Evolutionary conservation across 306 rosid genomes (phyloP).

Genomic region (Sesbania bispinosa): DNA sequence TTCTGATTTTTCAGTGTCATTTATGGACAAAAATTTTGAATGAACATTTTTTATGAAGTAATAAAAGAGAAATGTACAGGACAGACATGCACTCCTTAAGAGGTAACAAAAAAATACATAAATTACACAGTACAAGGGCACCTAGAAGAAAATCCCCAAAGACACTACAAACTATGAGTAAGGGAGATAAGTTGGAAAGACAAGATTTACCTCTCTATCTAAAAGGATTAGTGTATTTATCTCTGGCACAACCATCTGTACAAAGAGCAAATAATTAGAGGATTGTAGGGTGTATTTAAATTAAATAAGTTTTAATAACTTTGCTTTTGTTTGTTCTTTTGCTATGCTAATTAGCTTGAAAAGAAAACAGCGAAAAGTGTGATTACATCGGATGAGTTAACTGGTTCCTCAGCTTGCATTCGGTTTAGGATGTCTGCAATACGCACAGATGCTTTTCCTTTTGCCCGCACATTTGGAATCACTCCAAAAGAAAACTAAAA

Average conservation of each 20-base stretch:
- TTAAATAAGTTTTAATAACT: not conserved
- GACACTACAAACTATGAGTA: constrained; percentile 15
- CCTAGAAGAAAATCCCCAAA: constrained; percentile 13
- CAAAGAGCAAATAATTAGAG: constrained; percentile 25
- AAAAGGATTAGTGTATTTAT: constrained; percentile 84
- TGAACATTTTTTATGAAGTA: constrained; percentile 1
- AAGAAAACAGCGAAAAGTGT: constrained; percentile 18
- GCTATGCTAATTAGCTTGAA: constrained; percentile 4
- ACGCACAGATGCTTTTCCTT: constrained; percentile 94
- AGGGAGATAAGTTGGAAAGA: not conserved
- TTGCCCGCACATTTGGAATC: constrained; percentile 92
- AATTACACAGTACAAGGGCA: not conserved
- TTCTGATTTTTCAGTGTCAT: not conserved
- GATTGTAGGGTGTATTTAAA: not conserved
- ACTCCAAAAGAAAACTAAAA: constrained; percentile 86
- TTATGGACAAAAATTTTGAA: constrained; percentile 7
- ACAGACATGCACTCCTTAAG: too few species aligned
- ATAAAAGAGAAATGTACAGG: not conserved
- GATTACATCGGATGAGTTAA: constrained; percentile 81
- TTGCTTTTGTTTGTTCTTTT: constrained; percentile 7
- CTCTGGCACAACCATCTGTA: constrained; percentile 90
- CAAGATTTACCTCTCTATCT: constrained; percentile 81
- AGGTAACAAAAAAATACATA: too few species aligned
- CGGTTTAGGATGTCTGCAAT: constrained; percentile 83
- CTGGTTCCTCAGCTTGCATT: constrained; percentile 94